These are phyloP conservation scores for Penicillium sp. DNA, from an alignment of 2,329 filamentous ascomycete genomes.

Conservation along the genomic window DNA sequence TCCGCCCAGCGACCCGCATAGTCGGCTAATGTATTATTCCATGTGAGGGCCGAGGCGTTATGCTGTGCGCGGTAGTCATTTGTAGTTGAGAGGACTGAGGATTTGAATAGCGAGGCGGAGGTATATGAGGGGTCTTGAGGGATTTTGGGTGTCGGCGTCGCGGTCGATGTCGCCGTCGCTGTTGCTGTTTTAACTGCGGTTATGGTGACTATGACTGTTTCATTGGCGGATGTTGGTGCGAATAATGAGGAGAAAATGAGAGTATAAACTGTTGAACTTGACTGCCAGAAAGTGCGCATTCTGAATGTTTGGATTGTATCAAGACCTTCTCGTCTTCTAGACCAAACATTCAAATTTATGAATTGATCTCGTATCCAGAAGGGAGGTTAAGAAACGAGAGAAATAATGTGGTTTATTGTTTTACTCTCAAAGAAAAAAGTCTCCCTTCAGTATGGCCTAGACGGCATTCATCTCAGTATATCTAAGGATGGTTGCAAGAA, in stretches of 20 bases:
- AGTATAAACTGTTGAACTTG: not conserved
- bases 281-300: not conserved
- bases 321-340: not conserved
- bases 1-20: slow-evolving; percentile 60
- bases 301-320: not conserved
- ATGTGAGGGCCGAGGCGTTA: slow-evolving; percentile 62
- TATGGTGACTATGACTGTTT: slow-evolving; percentile 27
- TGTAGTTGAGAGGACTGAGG: slow-evolving; percentile 66
- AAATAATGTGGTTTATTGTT: too few relatives aligned
- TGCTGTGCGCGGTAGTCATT: slow-evolving; percentile 70
- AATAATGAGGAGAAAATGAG: not conserved
- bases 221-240: not conserved
- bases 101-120: slow-evolving; percentile 46
- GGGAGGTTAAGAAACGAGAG: too few relatives aligned
- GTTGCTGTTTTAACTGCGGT: slow-evolving; percentile 32
- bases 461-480: too few relatives aligned
- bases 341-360: too few relatives aligned
- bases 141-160: slow-evolving; percentile 27
- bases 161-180: slow-evolving; percentile 24
- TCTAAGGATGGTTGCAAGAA: too few relatives aligned
- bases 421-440: too few relatives aligned
- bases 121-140: slow-evolving; percentile 49
- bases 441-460: too few relatives aligned
- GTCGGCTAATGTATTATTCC: slow-evolving; percentile 68
- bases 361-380: too few relatives aligned